Conservation (phyloP, 1,284 basidiomycete genomes). For the Wolfiporia cocos region DNA sequence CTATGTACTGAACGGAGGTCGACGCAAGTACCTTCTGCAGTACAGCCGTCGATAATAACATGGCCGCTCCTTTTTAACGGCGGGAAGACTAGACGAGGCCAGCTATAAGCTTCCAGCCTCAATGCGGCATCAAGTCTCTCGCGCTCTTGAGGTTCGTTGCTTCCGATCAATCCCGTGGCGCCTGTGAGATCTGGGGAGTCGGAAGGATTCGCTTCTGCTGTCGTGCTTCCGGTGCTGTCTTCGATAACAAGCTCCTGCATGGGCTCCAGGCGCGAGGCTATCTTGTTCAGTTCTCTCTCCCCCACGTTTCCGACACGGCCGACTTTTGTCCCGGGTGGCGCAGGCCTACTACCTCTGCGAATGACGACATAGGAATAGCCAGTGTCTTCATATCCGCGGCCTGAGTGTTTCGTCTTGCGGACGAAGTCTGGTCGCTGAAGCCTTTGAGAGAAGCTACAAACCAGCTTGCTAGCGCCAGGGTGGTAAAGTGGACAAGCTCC, state of each 20-base stretch:
- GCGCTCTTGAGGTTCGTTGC: no score
- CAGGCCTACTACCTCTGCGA: constrained; percentile 70
- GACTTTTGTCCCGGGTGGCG: constrained; percentile 30
- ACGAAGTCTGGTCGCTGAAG: constrained; percentile 84
- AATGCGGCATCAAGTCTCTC: constrained; percentile 33
- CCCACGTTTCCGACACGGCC: constrained; percentile 68
- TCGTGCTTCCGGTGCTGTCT: constrained; percentile 21
- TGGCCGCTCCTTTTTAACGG: constrained; percentile 93
- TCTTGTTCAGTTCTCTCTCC: constrained; percentile 32
- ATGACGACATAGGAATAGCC: constrained; percentile 92
- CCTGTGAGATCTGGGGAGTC: no score
- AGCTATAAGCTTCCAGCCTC: constrained; percentile 66
- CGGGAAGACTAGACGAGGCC: constrained; percentile 89
- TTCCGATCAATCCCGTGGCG: no score
- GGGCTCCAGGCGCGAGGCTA: constrained; percentile 24
- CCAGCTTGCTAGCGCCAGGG: constrained; percentile 42
- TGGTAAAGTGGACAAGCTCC: constrained; percentile 71
- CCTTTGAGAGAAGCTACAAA: constrained; percentile 86
- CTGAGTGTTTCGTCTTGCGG: constrained; percentile 82
- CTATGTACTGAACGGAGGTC: background rate
- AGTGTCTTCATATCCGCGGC: constrained; percentile 78
- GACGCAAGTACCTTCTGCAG: constrained; percentile 53
- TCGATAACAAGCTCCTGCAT: constrained; percentile 41
- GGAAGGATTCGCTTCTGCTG: no score
- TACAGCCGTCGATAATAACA: constrained; percentile 89